Percentiles rank a stretch among this genome's conserved stretches.
These are phyloP conservation scores for Artemisia annua DNA, from an alignment of 129 eudicot species.

Conservation along the genomic window DNA sequence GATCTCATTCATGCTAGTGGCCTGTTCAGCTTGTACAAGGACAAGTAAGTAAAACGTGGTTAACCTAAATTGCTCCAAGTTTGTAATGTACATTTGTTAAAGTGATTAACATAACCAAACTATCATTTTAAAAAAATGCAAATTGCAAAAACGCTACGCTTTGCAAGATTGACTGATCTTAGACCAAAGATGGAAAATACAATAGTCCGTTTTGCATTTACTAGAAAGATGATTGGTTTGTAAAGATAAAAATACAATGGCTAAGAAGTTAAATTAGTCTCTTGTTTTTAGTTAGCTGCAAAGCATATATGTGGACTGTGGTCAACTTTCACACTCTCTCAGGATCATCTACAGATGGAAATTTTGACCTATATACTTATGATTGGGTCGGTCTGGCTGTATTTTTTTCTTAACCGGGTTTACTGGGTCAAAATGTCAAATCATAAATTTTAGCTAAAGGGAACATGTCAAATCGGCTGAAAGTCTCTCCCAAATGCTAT, in stretches of 20 bases:
- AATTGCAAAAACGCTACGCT: conserved; percentile 3
- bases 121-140: no score
- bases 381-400: background rate
- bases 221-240: background rate
- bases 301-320: no score
- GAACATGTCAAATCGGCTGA: background rate
- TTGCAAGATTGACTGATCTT: background rate
- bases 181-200: background rate
- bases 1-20: conserved; percentile 97
- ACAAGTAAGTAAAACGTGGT: conserved; percentile 56
- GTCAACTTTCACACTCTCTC: no score
- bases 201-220: background rate
- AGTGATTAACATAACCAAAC: background rate
- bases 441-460: no score
- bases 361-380: background rate
- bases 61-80: background rate
- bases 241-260: background rate
- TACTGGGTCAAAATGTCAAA: no score
- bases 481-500: no score
- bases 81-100: background rate
- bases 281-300: background rate
- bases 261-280: background rate
- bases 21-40: conserved; percentile 82
- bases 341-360: background rate
- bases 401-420: no score